Percentiles rank a stretch among this genome's conserved stretches.
Conservation (phyloP, 2,329 filamentous ascomycete genomes). For the Fusarium concolor region DNA sequence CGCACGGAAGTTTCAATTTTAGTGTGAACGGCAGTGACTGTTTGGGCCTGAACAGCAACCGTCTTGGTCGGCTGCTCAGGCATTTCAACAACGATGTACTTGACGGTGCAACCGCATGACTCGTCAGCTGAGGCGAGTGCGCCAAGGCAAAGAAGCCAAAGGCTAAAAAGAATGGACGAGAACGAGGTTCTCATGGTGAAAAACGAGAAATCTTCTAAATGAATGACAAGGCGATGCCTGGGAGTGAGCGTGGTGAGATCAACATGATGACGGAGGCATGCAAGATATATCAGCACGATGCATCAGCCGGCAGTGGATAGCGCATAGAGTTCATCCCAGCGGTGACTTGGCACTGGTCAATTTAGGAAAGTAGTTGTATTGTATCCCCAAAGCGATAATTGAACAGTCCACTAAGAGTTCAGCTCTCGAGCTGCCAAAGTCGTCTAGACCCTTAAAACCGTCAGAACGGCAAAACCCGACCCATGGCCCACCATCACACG, state of each 20-base stretch:
- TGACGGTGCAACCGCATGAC: conserved; percentile 23
- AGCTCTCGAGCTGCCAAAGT: not conserved
- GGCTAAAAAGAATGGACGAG: conserved; percentile 29
- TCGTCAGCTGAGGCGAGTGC: not conserved
- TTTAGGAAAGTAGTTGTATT: conserved; percentile 16
- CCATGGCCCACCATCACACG: not conserved
- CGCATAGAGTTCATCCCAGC: conserved; percentile 11
- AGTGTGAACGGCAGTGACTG: not conserved
- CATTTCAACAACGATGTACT: conserved; percentile 23
- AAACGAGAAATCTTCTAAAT: not conserved
- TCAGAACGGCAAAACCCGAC: conserved; percentile 8
- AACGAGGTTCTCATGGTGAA: conserved; percentile 21
- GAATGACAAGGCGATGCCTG: conserved; percentile 17
- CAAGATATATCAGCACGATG: not conserved
- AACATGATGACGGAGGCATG: not conserved
- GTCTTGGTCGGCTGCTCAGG: not conserved
- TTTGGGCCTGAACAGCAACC: not conserved
- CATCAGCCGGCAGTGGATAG: not conserved
- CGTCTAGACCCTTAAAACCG: conserved; percentile 4
- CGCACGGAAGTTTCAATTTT: not conserved
- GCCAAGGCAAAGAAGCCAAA: conserved; percentile 3
- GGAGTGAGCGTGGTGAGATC: not conserved
- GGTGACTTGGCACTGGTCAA: conserved; percentile 18
- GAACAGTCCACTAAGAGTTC: not conserved
- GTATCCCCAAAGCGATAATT: not conserved